Evolutionary conservation across 2,329 filamentous ascomycete genomes (phyloP).

Genomic region (Paracoccidioides brasiliensis): DNA sequence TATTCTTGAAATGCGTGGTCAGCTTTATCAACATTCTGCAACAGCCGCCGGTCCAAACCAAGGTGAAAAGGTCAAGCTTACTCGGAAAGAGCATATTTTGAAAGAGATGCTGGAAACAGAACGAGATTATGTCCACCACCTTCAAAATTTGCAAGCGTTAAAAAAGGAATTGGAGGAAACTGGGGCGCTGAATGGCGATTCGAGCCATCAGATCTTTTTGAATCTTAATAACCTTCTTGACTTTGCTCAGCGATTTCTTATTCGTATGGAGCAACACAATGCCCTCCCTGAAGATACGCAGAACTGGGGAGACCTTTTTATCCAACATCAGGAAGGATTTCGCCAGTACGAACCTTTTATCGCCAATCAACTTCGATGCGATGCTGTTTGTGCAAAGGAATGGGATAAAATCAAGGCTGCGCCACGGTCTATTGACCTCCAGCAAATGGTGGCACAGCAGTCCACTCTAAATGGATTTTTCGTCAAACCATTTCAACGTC

Average conservation of each 20-base stretch:
- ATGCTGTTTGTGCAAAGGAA: conserved; percentile 66
- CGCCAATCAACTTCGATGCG: conserved; percentile 86
- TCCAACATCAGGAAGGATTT: conserved; percentile 73
- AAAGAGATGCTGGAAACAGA: conserved; percentile 89
- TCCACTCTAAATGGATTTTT: conserved; percentile 85
- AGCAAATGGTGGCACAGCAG: conserved; percentile 69
- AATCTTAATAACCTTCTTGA: conserved; percentile 92
- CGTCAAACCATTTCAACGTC: conserved; percentile 87
- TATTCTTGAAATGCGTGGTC: conserved; percentile 62
- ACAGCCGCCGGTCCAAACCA: conserved; percentile 36
- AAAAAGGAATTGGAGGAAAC: conserved; percentile 83
- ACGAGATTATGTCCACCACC: conserved; percentile 92
- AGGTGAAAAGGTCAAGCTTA: conserved; percentile 42
- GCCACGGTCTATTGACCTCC: conserved; percentile 48
- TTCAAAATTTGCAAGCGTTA: conserved; percentile 84
- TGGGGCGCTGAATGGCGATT: conserved; percentile 75
- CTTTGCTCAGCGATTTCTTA: conserved; percentile 88
- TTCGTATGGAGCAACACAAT: conserved; percentile 91
- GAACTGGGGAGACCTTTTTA: conserved; percentile 90
- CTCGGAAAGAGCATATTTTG: conserved; percentile 75
- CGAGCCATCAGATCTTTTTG: conserved; percentile 86
- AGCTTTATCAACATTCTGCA: conserved; percentile 53
- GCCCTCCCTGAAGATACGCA: conserved; percentile 63
- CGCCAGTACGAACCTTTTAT: conserved; percentile 95
- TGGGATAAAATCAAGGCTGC: conserved; percentile 76